These are phyloP conservation scores for Rhazya stricta DNA, from an alignment of 257 asterid species.

Conservation along the genomic window DNA sequence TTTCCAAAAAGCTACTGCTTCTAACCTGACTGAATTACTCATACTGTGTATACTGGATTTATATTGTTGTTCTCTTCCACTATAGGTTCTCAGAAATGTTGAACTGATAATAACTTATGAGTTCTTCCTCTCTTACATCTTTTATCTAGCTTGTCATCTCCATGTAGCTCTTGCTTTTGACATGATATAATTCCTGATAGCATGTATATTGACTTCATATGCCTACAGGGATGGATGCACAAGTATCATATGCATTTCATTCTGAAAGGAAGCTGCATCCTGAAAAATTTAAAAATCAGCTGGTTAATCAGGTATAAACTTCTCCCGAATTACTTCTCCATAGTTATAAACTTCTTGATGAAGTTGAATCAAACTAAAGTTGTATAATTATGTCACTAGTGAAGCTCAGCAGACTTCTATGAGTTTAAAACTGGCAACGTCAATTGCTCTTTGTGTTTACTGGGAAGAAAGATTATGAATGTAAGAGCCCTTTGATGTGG, in stretches of 20 bases:
- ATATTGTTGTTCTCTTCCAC: neutral
- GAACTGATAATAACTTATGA: neutral
- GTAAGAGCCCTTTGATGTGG: neutral
- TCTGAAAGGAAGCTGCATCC: conserved; percentile 79
- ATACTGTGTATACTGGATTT: neutral
- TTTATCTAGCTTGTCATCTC: neutral
- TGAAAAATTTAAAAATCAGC: conserved; percentile 89
- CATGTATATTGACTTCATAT: neutral
- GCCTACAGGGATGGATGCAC: conserved; percentile 89
- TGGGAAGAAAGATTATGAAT: neutral
- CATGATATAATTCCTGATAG: conserved; percentile 8
- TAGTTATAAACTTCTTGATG: conserved; percentile 1
- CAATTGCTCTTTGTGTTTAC: neutral
- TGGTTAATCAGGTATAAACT: conserved; percentile 66
- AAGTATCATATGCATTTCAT: conserved; percentile 91
- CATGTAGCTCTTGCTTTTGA: neutral
- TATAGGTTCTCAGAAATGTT: neutral
- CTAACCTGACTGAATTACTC: neutral
- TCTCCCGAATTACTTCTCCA: neutral
- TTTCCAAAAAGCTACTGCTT: neutral
- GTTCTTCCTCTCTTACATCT: neutral
- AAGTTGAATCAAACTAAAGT: neutral
- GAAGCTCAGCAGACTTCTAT: neutral
- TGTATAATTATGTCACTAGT: neutral
- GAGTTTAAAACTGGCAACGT: neutral